Conservation (phyloP, 2,329 filamentous ascomycete species). For the Hypoxylon sp. region DNA sequence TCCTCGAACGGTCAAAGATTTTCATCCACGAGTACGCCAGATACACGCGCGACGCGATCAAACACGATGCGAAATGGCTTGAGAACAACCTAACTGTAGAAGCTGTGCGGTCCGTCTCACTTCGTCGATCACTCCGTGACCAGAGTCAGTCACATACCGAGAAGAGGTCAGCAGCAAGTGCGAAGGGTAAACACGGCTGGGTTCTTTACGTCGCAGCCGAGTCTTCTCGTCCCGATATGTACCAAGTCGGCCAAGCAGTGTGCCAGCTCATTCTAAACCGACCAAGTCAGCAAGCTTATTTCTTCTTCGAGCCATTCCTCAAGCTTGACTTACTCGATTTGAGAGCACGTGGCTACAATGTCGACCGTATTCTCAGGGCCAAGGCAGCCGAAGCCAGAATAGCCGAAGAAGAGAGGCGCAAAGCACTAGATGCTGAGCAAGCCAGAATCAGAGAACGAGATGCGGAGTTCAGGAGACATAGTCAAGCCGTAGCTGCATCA, state of each 20-base stretch:
- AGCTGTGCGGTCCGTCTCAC: conserved; percentile 81
- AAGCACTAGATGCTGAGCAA: conserved; percentile 80
- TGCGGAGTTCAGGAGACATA: conserved; percentile 63
- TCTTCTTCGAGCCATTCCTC: conserved; percentile 92
- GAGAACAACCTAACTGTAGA: conserved; percentile 86
- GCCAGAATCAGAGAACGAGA: conserved; percentile 73
- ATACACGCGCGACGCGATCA: conserved; percentile 82
- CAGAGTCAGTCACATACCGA: conserved; percentile 78
- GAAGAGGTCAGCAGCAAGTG: conserved; percentile 80
- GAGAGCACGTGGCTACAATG: conserved; percentile 92
- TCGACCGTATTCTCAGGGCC: conserved; percentile 90
- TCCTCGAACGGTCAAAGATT: conserved; percentile 88
- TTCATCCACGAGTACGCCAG: conserved; percentile 85
- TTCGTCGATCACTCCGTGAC: conserved; percentile 82
- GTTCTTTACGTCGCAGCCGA: conserved; percentile 82
- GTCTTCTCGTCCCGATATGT: conserved; percentile 78
- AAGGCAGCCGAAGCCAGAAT: conserved; percentile 91
- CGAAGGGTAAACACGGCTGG: conserved; percentile 67
- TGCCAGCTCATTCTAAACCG: conserved; percentile 84
- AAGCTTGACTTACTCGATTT: conserved; percentile 87
- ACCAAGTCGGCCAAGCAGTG: conserved; percentile 91
- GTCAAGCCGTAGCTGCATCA: conserved; percentile 57
- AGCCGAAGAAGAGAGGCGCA: conserved; percentile 84
- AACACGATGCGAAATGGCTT: conserved; percentile 90
- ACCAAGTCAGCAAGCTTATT: conserved; percentile 88